These are phyloP conservation scores for Cucumis cinereus DNA, from an alignment of 306 rosid genomes.

Conservation along the genomic window DNA sequence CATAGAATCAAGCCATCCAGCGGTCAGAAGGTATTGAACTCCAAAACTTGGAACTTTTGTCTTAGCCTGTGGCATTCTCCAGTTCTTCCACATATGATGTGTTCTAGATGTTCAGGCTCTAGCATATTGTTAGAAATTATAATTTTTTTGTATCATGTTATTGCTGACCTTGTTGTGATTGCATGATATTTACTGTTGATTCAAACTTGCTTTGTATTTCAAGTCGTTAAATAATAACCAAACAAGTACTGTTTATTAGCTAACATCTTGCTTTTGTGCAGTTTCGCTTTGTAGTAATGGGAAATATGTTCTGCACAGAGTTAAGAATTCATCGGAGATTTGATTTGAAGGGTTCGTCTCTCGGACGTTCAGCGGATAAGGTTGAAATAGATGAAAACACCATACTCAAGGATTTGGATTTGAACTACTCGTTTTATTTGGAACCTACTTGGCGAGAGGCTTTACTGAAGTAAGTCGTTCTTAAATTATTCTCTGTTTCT, in stretches of 20 bases:
- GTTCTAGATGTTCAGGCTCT: not conserved
- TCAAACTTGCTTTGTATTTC: not conserved
- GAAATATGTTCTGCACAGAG: slow-evolving; percentile 99
- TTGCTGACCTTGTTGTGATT: not conserved
- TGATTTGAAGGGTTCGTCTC: slow-evolving; percentile 94
- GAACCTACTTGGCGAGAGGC: slow-evolving; percentile 93
- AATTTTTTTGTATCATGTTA: not conserved
- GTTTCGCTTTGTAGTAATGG: slow-evolving; percentile 99
- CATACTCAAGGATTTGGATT: slow-evolving; percentile 91
- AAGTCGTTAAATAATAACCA: not conserved
- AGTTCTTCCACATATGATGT: not conserved
- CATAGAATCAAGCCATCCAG: slow-evolving; percentile 95
- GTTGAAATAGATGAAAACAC: slow-evolving; percentile 97
- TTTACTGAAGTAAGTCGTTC: slow-evolving; percentile 56
- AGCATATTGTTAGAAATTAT: not conserved
- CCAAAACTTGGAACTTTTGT: slow-evolving; percentile 5
- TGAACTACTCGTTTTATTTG: slow-evolving; percentile 71
- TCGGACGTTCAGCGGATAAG: slow-evolving; percentile 94
- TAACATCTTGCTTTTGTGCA: slow-evolving; percentile 27
- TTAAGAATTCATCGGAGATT: slow-evolving; percentile 88
- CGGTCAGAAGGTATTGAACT: slow-evolving; percentile 73
- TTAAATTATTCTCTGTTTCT: not conserved
- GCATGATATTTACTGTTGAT: not conserved
- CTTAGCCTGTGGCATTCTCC: not conserved
- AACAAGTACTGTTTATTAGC: slow-evolving; percentile 14